These are phyloP conservation scores for Phyllosticta paracitricarpa DNA, from an alignment of 2,329 filamentous ascomycete genomes.

Conservation along the genomic window DNA sequence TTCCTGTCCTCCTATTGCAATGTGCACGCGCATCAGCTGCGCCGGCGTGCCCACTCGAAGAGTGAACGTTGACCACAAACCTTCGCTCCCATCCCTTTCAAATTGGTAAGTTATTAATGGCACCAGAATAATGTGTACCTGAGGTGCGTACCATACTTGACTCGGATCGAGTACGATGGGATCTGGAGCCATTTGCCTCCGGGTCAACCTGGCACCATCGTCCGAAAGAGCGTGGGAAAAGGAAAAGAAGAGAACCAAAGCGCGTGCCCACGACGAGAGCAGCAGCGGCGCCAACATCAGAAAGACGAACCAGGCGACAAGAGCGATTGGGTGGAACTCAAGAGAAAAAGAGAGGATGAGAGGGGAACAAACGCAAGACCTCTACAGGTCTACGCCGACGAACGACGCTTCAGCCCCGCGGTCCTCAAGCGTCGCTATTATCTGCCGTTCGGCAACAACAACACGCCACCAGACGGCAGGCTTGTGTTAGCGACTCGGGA, in stretches of 20 bases:
- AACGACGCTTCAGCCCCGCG: background rate
- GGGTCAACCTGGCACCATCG: background rate
- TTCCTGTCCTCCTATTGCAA: conserved; percentile 25
- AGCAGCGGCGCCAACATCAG: background rate
- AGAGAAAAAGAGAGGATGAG: background rate
- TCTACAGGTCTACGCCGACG: background rate
- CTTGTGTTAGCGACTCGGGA: too few species aligned
- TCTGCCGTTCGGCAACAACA: background rate
- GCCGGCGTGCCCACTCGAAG: conserved; percentile 20
- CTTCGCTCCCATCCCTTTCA: conserved; percentile 22
- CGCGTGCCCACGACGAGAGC: background rate
- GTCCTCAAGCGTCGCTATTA: background rate
- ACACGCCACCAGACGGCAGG: too few species aligned
- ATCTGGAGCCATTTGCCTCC: background rate
- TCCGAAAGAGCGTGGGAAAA: background rate
- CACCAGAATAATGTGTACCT: background rate
- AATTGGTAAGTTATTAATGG: background rate
- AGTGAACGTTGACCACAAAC: conserved; percentile 22
- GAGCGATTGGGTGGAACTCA: background rate
- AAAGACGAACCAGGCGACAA: background rate
- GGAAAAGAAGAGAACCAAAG: background rate
- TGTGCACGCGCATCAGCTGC: conserved; percentile 20
- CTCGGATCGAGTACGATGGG: background rate
- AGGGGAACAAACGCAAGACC: background rate
- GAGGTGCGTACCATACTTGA: background rate